These are phyloP conservation scores for Lipomyces oligophaga DNA, from an alignment of 805 yeast genomes.

Conservation along the genomic window DNA sequence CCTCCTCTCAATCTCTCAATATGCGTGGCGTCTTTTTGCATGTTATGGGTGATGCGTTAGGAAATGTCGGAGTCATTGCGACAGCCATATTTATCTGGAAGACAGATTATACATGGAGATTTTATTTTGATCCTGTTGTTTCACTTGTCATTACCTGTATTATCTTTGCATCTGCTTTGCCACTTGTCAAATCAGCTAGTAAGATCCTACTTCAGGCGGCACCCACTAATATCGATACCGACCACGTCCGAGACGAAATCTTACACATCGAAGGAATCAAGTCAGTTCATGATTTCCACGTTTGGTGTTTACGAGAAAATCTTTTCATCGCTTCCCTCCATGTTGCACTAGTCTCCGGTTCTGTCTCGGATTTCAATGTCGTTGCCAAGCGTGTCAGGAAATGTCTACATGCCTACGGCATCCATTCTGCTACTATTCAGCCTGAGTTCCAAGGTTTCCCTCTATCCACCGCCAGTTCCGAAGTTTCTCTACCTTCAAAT, in stretches of 20 bases:
- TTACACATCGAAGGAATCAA: conserved; percentile 64
- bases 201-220: conserved; percentile 89
- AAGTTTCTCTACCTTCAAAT: too few relatives aligned
- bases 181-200: conserved; percentile 80
- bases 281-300: conserved; percentile 91
- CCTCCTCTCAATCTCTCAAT: conserved; percentile 63
- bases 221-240: conserved; percentile 77
- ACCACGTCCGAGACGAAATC: conserved; percentile 66
- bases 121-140: conserved; percentile 77
- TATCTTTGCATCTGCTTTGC: conserved; percentile 87
- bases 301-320: conserved; percentile 91
- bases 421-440: conserved; percentile 92
- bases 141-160: conserved; percentile 82
- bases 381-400: conserved; percentile 72
- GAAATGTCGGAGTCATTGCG: conserved; percentile 86
- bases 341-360: conserved; percentile 58
- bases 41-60: conserved; percentile 93
- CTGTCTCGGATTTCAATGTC: conserved; percentile 58
- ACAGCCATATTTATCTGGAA: conserved; percentile 93
- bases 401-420: conserved; percentile 76
- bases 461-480: conserved; percentile 5
- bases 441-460: conserved; percentile 65
- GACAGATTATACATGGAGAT: conserved; percentile 84
- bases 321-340: conserved; percentile 85
- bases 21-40: conserved; percentile 97